Evolutionary conservation across 2,329 filamentous ascomycete species (phyloP).

Genomic region (Fusarium foetens): DNA sequence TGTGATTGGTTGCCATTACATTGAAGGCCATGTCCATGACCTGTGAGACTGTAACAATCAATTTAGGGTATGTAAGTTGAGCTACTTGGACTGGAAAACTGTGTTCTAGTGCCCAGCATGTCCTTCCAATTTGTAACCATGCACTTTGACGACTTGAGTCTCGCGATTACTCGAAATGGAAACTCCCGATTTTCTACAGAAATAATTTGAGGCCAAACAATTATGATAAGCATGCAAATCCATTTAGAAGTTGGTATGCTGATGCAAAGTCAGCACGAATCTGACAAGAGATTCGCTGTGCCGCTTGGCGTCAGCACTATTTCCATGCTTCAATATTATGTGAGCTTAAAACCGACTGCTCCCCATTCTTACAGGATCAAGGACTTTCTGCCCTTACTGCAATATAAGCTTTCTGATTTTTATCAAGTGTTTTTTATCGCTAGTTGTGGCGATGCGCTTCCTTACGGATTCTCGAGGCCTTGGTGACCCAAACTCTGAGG

Average conservation of each 20-base stretch:
- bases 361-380: background rate
- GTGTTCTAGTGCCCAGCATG: background rate
- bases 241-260: fast-evolving
- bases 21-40: fast-evolving
- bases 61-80: background rate
- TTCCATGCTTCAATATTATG: background rate
- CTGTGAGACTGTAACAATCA: fast-evolving
- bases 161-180: background rate
- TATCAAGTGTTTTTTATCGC: fast-evolving
- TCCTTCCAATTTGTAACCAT: fast-evolving
- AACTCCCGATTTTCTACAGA: background rate
- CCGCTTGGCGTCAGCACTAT: conserved; percentile 11
- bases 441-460: conserved; percentile 24
- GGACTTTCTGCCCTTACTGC: fast-evolving
- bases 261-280: background rate
- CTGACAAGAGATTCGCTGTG: background rate
- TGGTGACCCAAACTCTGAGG: background rate
- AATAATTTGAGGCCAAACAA: background rate
- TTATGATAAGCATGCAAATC: fast-evolving
- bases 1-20: fast-evolving
- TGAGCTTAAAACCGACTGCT: background rate
- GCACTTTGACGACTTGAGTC: background rate
- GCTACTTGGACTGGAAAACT: background rate
- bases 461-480: conserved; percentile 24
- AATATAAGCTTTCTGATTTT: fast-evolving